These are phyloP conservation scores for Barnettozyma siamensis DNA, from an alignment of 805 yeast genomes.

Conservation along the genomic window DNA sequence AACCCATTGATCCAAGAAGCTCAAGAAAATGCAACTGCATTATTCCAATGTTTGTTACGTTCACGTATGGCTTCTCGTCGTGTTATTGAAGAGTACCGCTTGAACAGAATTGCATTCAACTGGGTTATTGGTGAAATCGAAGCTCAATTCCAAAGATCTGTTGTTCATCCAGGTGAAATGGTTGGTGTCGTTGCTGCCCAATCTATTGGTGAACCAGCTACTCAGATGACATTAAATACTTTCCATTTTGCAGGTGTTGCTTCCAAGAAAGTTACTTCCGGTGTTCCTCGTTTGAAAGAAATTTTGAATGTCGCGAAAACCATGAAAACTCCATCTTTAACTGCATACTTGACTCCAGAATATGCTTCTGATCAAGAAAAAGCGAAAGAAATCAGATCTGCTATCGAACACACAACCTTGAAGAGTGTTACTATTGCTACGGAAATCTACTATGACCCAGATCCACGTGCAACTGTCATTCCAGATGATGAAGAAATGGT, in stretches of 20 bases:
- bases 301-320: slow-evolving; percentile 97
- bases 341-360: slow-evolving; percentile 82
- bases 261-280: slow-evolving; percentile 90
- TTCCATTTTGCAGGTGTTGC: slow-evolving; percentile 99
- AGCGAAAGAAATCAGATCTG: slow-evolving; percentile 93
- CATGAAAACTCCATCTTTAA: slow-evolving; percentile 98
- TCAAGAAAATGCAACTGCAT: slow-evolving; percentile 82
- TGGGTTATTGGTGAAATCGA: slow-evolving; percentile 96
- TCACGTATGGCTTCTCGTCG: slow-evolving; percentile 90
- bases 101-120: slow-evolving; percentile 81
- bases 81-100: slow-evolving; percentile 82
- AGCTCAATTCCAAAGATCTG: slow-evolving; percentile 84
- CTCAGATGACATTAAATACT: slow-evolving; percentile 95
- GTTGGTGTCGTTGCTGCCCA: slow-evolving; percentile 97
- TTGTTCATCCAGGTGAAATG: slow-evolving; percentile 97
- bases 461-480: slow-evolving; percentile 93
- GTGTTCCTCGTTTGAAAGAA: slow-evolving; percentile 87
- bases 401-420: slow-evolving; percentile 93
- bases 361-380: slow-evolving; percentile 83
- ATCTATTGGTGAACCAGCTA: slow-evolving; percentile 97
- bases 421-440: slow-evolving; percentile 96
- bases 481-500: slow-evolving; percentile 97
- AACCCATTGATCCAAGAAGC: slow-evolving; percentile 73
- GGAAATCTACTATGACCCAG: slow-evolving; percentile 96
- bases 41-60: slow-evolving; percentile 88